phyloP scores from a whole-genome alignment of 2,329 filamentous ascomycete species.

The Colletotrichum tropicicola region DNA sequence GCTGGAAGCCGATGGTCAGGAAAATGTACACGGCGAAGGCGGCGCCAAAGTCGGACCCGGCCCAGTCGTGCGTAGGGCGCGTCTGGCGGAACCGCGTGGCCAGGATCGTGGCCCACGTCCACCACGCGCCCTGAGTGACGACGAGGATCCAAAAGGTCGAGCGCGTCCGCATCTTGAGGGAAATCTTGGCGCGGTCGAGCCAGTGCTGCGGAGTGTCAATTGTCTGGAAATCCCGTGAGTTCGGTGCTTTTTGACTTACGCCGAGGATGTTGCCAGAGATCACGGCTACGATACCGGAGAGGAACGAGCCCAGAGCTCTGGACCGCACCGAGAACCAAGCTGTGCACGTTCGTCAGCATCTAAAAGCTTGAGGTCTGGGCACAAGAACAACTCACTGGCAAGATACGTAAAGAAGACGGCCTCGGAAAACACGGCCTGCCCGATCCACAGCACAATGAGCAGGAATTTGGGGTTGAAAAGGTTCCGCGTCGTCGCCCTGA shows the following conservation, averaged over 20 bases:
- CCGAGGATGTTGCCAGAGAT: slow-evolving; percentile 73
- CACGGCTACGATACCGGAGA: slow-evolving; percentile 74
- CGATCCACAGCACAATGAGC: slow-evolving; percentile 73
- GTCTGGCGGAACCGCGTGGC: slow-evolving; percentile 67
- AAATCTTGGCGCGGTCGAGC: slow-evolving; percentile 65
- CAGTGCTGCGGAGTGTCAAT: slow-evolving; percentile 49
- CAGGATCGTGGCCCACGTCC: slow-evolving; percentile 75
- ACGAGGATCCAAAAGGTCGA: slow-evolving; percentile 63
- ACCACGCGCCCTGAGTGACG: slow-evolving; percentile 73
- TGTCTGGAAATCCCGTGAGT: too few species aligned
- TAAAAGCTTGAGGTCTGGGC: slow-evolving; percentile 31
- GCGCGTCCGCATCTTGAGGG: slow-evolving; percentile 63
- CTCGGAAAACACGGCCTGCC: slow-evolving; percentile 76
- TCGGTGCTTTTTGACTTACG: slow-evolving; percentile 40
- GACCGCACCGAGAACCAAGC: slow-evolving; percentile 77
- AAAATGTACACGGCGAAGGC: slow-evolving; percentile 75
- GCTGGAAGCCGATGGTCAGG: slow-evolving; percentile 72
- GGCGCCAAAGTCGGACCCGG: slow-evolving; percentile 67
- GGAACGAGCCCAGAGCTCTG: slow-evolving; percentile 74
- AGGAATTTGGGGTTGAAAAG: slow-evolving; percentile 71
- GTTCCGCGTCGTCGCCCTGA: slow-evolving; percentile 65
- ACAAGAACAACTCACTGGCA: slow-evolving; percentile 42
- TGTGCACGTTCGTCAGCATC: slow-evolving; percentile 26
- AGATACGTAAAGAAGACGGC: slow-evolving; percentile 78
- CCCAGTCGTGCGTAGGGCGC: slow-evolving; percentile 73